Percentiles rank a stretch among this genome's conserved stretches.
Conservation (phyloP, 805 yeast genomes). For the Barnettozyma salicaria region DNA sequence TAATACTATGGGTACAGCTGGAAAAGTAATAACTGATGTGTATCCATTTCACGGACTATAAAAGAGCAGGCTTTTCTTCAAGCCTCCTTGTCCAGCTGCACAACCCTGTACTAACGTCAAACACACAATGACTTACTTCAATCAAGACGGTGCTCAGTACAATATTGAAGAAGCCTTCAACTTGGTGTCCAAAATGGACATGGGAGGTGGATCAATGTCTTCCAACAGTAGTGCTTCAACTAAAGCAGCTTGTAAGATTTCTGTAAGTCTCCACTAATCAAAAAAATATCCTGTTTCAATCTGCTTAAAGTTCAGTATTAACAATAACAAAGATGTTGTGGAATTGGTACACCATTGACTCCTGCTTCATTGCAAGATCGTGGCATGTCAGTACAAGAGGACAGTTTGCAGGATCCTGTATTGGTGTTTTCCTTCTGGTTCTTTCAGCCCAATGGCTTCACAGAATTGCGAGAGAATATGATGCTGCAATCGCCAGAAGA, state of each 20-base stretch:
- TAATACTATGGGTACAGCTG: too few relatives aligned
- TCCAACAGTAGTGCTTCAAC: conserved; percentile 7
- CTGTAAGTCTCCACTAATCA: conserved; percentile 12
- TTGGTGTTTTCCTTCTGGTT: conserved; percentile 59
- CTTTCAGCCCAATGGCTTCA: conserved; percentile 52
- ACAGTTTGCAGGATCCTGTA: conserved; percentile 68
- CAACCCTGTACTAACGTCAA: background rate
- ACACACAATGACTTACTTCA: conserved; percentile 26
- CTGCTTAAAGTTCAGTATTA: too few relatives aligned
- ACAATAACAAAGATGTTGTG: conserved; percentile 46
- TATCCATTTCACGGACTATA: too few relatives aligned
- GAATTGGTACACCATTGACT: conserved; percentile 67
- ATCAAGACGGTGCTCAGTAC: conserved; percentile 30
- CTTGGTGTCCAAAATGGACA: conserved; percentile 15
- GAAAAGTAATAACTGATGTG: too few relatives aligned
- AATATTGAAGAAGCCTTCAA: conserved; percentile 16
- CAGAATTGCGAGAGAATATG: conserved; percentile 48
- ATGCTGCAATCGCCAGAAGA: conserved; percentile 32
- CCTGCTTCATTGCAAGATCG: conserved; percentile 55
- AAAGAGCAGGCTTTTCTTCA: too few relatives aligned
- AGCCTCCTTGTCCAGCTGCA: background rate
- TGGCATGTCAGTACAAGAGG: conserved; percentile 59
- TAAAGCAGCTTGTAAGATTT: conserved; percentile 27
- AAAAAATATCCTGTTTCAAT: too few relatives aligned
- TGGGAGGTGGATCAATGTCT: conserved; percentile 12